Evolutionary conservation across 108 stramenopile genomes (phyloP), one percentile per base, ranked within the genome.

Genomic region (Nitzschia sp.): DNA sequence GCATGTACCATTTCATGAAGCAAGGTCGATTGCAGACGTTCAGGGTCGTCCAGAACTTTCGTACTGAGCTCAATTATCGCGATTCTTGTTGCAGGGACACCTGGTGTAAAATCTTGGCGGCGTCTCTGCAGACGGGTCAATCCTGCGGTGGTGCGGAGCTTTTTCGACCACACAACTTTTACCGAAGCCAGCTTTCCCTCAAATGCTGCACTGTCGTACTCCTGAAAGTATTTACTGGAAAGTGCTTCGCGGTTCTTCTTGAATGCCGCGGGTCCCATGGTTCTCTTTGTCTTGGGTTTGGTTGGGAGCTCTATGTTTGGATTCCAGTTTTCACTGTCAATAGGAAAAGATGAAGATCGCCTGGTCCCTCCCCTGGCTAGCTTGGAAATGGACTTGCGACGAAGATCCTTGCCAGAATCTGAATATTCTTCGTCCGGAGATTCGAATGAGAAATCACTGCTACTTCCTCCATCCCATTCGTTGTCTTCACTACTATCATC

Each of bases 1-100:
- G 92, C 96, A 74, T 98, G 97, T 78, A 95, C 96, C 68, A 97
- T 79, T 75, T 98, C 97, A 80, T 98, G 97, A 34, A 96, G 74
- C 16, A 98, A 73, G 0, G 97, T 97, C 3, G 81, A 58, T 45
- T 86, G 73, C n/a, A 98, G 68, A 4, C 92, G 73, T 15, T 85
- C 71, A 56, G 78, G 83, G 28, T 72, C 73, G 68, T 93, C 92
- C 34, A 96, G 58, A 8, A 98, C 90, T 69, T 98, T 97, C 23
- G 82, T 84, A 31, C 92, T 89, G 21, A 98, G 70, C 78, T 96
- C 96, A 57, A 98, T 91, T 1, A 67, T 69, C 6, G 96, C 90
- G 16, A 60, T 27, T 3, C 75, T 67, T 16, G 50, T 25, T 9
- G 52, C 48, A 34, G 41, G 28, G 13, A 44, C 0, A 15, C 63